Evolutionary conservation across 2,329 filamentous ascomycete species (phyloP), one percentile per base, ranked within the genome.

Genomic region (Aspergillus viridinutans): DNA sequence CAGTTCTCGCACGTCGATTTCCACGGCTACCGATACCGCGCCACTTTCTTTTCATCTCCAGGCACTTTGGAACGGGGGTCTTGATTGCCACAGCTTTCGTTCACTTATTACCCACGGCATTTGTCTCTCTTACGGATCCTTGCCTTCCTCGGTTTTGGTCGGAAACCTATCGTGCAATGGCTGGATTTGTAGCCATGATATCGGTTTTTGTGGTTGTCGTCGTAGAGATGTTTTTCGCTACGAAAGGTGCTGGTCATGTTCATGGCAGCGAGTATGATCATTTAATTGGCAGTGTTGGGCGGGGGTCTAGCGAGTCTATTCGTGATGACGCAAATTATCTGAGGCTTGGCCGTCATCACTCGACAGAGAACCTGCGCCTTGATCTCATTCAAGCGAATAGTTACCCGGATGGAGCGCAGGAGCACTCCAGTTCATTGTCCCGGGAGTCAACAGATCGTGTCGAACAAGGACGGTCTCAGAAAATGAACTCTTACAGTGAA

Each of bases 221-320:
- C 2, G 83, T 97, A 53, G 93, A 97, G 73, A 96, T 94, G 76
- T 91, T 92, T 71, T 87, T 97, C 64, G 92, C 91, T 0, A 89
- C 87, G 53, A 81, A 82, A 68, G 85, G 85, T 4, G 84, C 83
- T 8, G 79, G 79, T 17, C 84, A 87, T 68, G 78, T 80, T 50
- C 84, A 87, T 67, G 74, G 77, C 12, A 78, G 72, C 32, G 81
- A 82, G 58, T 83, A 81, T 60, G 79, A 82, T 59, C 75, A 75
- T 38, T 56, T 77, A 25, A 76, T 76, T 48, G 62, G 67, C 28
- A 69, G 69, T 26, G 58, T 64, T 40, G 61, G 63, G 17, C 59
- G 58, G 49, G 64, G 64, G 35, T 62, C 65, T 49, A 58, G 55
- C 29, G 57, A 63, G 8, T 59, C 61, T 49, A 58, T 52, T 43